A percentile compares a stretch with the other conserved stretches of the same genome.
These are phyloP conservation scores for Xylariaceae sp. DNA, from an alignment of 2,329 filamentous ascomycete species.

Conservation along the genomic window DNA sequence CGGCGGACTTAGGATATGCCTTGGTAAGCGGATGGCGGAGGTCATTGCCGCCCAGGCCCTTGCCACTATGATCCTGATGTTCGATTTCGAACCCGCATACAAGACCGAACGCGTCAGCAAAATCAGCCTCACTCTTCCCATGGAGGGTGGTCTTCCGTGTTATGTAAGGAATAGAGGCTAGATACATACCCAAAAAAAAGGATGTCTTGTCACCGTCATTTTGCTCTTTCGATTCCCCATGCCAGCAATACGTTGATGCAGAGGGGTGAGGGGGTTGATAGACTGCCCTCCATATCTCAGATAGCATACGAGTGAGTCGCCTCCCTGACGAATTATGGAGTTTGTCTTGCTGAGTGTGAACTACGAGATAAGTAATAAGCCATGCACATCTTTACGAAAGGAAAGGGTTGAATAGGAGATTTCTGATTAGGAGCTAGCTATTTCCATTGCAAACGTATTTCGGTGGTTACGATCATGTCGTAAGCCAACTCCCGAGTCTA, in stretches of 20 bases:
- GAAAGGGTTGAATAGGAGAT: too few species aligned
- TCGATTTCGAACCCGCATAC: conserved; percentile 47
- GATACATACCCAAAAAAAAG: background rate
- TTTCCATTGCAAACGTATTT: too few species aligned
- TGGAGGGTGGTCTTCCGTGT: conserved; percentile 57
- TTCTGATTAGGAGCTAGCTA: too few species aligned
- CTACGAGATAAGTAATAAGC: too few species aligned
- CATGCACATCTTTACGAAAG: too few species aligned
- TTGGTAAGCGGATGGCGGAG: conserved; percentile 64
- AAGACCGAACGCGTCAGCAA: conserved; percentile 50
- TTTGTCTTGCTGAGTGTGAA: too few species aligned
- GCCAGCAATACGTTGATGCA: background rate
- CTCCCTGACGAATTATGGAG: too few species aligned
- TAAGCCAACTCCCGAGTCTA: too few species aligned
- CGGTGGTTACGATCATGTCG: too few species aligned
- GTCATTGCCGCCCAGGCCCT: conserved; percentile 54
- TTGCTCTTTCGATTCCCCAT: background rate
- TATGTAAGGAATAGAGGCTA: conserved; percentile 29
- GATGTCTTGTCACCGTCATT: background rate
- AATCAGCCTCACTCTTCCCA: conserved; percentile 60
- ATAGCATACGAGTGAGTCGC: too few species aligned
- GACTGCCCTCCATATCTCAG: too few species aligned
- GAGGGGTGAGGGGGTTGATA: too few species aligned
- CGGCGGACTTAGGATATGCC: conserved; percentile 56
- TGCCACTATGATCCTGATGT: conserved; percentile 44